Conservation (phyloP, 148 eudicot species). For the Spergularia bocconei region DNA sequence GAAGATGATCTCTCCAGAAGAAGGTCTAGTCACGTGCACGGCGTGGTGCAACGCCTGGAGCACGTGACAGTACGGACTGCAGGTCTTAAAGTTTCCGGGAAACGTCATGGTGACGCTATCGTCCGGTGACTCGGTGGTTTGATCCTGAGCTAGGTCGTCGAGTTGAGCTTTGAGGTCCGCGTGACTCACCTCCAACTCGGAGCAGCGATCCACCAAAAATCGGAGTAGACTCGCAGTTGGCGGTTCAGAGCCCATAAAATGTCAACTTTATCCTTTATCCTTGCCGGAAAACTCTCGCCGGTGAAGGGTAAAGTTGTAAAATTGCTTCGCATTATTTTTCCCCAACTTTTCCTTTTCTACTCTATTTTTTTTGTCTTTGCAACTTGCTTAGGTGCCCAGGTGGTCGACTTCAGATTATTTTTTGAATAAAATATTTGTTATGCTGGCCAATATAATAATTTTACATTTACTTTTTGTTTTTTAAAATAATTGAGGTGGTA, state of each 20-base stretch:
- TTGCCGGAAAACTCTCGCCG: conserved; percentile 19
- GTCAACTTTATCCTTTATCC: conserved; percentile 3
- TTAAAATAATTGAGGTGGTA: too few species aligned
- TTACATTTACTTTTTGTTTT: background rate
- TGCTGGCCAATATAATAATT: background rate
- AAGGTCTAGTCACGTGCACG: conserved; percentile 20
- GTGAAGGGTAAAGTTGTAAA: conserved; percentile 5
- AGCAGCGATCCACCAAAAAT: conserved; percentile 26
- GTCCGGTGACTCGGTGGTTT: background rate
- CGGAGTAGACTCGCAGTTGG: conserved; percentile 13
- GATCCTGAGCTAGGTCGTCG: background rate
- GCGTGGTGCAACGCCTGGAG: conserved; percentile 26
- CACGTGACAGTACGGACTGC: conserved; percentile 29
- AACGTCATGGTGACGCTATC: background rate
- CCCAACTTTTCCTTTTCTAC: too few species aligned
- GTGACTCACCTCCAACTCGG: conserved; percentile 31
- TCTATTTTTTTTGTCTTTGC: background rate
- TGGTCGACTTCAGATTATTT: background rate
- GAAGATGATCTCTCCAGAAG: conserved; percentile 25
- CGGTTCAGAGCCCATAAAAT: conserved; percentile 25
- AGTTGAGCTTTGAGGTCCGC: conserved; percentile 22
- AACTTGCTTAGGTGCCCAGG: background rate
- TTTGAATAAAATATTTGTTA: background rate
- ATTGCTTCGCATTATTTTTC: conserved; percentile 19
- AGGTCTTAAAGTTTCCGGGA: conserved; percentile 24